These are phyloP conservation scores for Boehmeria nivea DNA, from an alignment of 306 rosid genomes.

Conservation along the genomic window DNA sequence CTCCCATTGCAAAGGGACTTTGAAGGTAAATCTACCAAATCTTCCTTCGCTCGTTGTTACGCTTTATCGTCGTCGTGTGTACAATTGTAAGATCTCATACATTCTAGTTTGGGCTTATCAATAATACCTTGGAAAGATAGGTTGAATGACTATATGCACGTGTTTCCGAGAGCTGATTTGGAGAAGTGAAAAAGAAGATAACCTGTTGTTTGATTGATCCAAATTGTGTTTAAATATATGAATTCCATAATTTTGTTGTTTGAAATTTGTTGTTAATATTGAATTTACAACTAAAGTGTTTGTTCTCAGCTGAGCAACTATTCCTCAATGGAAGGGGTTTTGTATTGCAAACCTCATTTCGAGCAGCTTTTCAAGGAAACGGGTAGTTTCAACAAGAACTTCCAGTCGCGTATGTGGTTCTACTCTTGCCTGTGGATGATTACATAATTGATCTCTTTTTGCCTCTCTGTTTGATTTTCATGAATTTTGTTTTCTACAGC, in stretches of 20 bases:
- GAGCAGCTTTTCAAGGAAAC: slow-evolving; percentile 95
- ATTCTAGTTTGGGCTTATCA: too few species aligned
- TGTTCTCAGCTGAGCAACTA: slow-evolving; percentile 82
- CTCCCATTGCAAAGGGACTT: slow-evolving; percentile 93
- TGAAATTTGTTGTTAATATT: slow-evolving; percentile 6
- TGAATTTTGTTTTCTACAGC: slow-evolving; percentile 62
- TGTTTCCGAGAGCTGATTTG: not conserved
- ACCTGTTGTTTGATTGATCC: slow-evolving; percentile 2
- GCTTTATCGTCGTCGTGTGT: too few species aligned
- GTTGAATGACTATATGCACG: not conserved
- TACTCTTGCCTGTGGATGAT: slow-evolving; percentile 11
- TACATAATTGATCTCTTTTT: slow-evolving; percentile 13
- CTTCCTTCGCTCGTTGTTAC: too few species aligned
- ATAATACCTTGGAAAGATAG: too few species aligned
- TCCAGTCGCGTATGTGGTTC: slow-evolving; percentile 65
- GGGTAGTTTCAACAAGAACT: slow-evolving; percentile 78
- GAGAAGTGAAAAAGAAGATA: not conserved
- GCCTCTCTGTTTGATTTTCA: slow-evolving; percentile 6
- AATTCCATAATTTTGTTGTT: slow-evolving; percentile 16
- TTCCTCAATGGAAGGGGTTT: slow-evolving; percentile 94
- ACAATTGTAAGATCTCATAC: too few species aligned
- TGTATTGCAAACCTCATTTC: slow-evolving; percentile 87
- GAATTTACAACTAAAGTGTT: not conserved
- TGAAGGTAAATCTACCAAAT: slow-evolving; percentile 57
- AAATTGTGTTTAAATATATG: not conserved